phyloP scores from a whole-genome alignment of 352 stramenopile genomes.

The Globisporangium apiculatum region DNA sequence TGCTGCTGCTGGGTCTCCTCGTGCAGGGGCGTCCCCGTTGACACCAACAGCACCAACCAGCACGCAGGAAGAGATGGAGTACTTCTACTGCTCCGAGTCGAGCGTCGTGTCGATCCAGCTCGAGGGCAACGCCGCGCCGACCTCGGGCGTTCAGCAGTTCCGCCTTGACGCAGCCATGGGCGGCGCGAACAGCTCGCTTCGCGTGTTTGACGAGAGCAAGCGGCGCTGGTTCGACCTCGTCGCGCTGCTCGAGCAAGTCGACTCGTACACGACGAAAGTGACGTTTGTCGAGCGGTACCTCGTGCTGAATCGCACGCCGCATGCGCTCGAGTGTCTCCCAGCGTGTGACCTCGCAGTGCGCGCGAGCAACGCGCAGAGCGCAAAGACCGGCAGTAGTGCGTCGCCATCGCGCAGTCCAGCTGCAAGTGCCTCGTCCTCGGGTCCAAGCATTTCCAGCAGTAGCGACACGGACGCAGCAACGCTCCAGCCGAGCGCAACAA shows the following conservation, averaged over 20 bases:
- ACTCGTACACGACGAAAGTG: constrained; percentile 60
- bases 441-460: constrained; percentile 6
- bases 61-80: constrained; percentile 31
- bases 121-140: constrained; percentile 42
- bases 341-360: constrained; percentile 32
- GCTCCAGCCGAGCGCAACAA: constrained; percentile 25
- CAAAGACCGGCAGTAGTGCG: not conserved
- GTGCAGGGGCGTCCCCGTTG: not conserved
- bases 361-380: not conserved
- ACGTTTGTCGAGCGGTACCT: constrained; percentile 81
- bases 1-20: not conserved
- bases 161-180: constrained; percentile 42
- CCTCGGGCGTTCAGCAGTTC: constrained; percentile 53
- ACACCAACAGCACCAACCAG: not conserved
- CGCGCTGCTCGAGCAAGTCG: constrained; percentile 58
- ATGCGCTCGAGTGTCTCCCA: constrained; percentile 43
- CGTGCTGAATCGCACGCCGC: constrained; percentile 62
- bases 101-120: constrained; percentile 57
- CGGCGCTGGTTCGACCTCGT: constrained; percentile 77
- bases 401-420: not conserved
- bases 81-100: constrained; percentile 68
- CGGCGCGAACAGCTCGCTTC: constrained; percentile 55
- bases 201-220: constrained; percentile 63
- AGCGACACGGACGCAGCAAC: constrained; percentile 16
- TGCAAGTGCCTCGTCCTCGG: too few relatives aligned